These are phyloP conservation scores for Inonotus obliquus DNA, from an alignment of 1,284 basidiomycete genomes.

Conservation along the genomic window DNA sequence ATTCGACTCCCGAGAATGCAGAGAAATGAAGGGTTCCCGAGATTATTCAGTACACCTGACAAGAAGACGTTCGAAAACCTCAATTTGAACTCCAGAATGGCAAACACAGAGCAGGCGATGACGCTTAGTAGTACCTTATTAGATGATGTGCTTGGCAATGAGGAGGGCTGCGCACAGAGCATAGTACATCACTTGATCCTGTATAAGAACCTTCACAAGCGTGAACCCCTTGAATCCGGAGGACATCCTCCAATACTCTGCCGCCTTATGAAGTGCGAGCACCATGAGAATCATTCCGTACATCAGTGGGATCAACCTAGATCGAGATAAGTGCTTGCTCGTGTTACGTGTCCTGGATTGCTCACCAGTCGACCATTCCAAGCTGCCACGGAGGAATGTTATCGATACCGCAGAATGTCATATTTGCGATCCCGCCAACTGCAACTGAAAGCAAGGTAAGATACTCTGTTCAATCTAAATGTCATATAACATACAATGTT, in stretches of 20 bases:
- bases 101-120: not conserved
- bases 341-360: no score
- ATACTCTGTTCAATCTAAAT: not conserved
- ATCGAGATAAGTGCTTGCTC: not conserved
- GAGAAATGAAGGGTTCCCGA: conserved; percentile 9
- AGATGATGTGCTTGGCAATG: not conserved
- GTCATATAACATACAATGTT: not conserved
- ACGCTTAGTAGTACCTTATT: not conserved
- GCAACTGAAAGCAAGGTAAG: not conserved
- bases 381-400: not conserved
- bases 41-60: not conserved
- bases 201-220: conserved; percentile 2
- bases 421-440: not conserved
- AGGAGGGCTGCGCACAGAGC: not conserved
- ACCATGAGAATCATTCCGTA: not conserved
- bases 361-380: not conserved
- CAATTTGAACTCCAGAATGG: not conserved
- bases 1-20: not conserved
- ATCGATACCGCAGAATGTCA: not conserved
- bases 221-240: not conserved
- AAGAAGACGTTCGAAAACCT: not conserved
- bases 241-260: not conserved
- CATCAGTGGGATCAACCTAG: not conserved
- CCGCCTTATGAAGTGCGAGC: not conserved
- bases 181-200: not conserved